Evolutionary conservation across 768 basidiomycete species (phyloP).

Genomic region (Mycena olivaceomarginata): DNA sequence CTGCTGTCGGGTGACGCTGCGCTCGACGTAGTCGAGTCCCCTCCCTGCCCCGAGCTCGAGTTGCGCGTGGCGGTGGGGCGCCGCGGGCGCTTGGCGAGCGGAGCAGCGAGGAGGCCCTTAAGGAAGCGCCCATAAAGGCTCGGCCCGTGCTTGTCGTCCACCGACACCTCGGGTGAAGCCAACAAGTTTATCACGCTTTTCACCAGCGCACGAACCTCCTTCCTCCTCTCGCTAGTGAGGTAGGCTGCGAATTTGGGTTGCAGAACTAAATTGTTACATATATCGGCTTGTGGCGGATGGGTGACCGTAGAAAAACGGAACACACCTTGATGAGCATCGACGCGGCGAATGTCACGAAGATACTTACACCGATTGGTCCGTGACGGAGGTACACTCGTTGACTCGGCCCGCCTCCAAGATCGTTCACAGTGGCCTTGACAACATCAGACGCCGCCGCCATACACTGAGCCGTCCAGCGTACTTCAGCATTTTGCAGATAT

Average conservation of each 20-base stretch:
- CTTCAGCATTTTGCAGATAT: conserved; percentile 9
- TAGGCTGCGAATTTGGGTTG: conserved; percentile 84
- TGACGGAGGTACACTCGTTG: conserved; percentile 79
- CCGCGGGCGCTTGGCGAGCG: conserved; percentile 59
- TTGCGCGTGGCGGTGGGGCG: conserved; percentile 30
- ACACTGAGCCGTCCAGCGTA: conserved; percentile 64
- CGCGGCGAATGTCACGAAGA: conserved; percentile 88
- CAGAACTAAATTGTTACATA: conserved; percentile 69
- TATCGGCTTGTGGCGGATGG: conserved; percentile 12
- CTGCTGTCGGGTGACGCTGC: conserved; percentile 63
- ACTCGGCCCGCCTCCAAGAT: conserved; percentile 69
- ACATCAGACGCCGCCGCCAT: conserved; percentile 80
- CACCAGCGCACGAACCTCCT: conserved; percentile 78
- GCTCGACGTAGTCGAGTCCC: conserved; percentile 51
- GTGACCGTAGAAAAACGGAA: background rate
- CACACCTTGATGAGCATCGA: conserved; percentile 89
- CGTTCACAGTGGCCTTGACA: conserved; percentile 76
- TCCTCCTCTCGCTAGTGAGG: conserved; percentile 74
- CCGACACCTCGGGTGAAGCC: conserved; percentile 81
- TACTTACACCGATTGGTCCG: conserved; percentile 87
- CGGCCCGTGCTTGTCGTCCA: conserved; percentile 90
- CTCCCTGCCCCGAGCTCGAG: conserved; percentile 47
- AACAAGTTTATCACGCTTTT: conserved; percentile 81
- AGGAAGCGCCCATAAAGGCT: conserved; percentile 89
- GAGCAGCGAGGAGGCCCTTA: conserved; percentile 78